Evolutionary conservation across 768 basidiomycete genomes (phyloP), one percentile per base, ranked within the genome.

Genomic region (Boletus coccyginus): DNA sequence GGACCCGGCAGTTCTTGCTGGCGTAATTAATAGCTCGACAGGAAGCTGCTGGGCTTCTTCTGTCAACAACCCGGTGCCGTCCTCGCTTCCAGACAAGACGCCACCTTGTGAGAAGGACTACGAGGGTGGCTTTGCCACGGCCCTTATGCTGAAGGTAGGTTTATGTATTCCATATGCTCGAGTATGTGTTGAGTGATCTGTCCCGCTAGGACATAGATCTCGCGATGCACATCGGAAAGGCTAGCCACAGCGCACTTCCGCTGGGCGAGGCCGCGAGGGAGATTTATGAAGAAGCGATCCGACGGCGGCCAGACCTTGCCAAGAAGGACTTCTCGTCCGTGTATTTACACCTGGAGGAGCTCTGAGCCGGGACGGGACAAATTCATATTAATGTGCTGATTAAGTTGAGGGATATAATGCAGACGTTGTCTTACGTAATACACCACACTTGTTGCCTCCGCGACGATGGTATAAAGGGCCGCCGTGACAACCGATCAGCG

Each of bases 11-110:
- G 76, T 94, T 32, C 79, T 96, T 21, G 88, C 93, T 4, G 79
- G 84, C 7, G 91, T 95, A 5, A 85, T 96, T 59, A 94, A 94
- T 68, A 93, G 80, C 66, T 88, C 87, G 58, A 92, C 90, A 3
- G 92, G 91, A 5, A 77, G 79, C 17, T 94, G 91, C 66, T 93
- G 92, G 91, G 80, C 91, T 16, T 86, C 87, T 27, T 85, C 86
- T 0, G 85, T 88, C 38, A 96, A 95, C 75, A 95, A 95, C 64
- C 93, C 93, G 7, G 92, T 92, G 24, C 91, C 87, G 8, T 78
- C 78, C 19, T 84, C 92, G 16, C 72, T 93, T 46, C 80, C 83
- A 8, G 84, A 77, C 49, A 85, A 85, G 69, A 83, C 84, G 19
- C 87, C 92, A 7, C 93, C 93, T 0, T 93, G 90, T 64, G 88